A percentile compares a stretch with the other conserved stretches of the same genome.
These are phyloP conservation scores for Lentinus brumalis DNA, from an alignment of 768 basidiomycete species.

Conservation along the genomic window DNA sequence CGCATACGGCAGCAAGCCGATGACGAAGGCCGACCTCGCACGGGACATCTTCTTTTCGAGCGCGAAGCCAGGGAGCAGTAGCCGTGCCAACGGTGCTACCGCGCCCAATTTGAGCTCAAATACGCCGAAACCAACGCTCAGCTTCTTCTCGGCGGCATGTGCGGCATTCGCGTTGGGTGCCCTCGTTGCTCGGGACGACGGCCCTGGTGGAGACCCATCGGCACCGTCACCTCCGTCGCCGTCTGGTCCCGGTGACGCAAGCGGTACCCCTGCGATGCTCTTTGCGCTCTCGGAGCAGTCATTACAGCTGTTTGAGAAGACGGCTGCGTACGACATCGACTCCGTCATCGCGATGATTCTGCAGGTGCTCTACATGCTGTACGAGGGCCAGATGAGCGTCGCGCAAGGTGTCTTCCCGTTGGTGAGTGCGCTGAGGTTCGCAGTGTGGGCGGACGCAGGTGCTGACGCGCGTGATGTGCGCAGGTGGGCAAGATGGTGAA, in stretches of 20 bases:
- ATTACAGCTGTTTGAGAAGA: constrained; percentile 44
- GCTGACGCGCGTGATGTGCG: not conserved
- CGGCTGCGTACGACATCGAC: constrained; percentile 52
- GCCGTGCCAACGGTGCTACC: constrained; percentile 16
- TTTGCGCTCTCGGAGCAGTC: constrained; percentile 53
- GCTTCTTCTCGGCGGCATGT: constrained; percentile 61
- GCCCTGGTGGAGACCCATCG: not conserved
- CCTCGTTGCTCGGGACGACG: constrained; percentile 30
- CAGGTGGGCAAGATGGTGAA: constrained; percentile 74
- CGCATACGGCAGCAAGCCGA: constrained; percentile 13
- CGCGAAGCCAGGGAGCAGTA: constrained; percentile 5
- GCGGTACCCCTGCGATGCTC: constrained; percentile 38
- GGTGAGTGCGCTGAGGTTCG: constrained; percentile 32
- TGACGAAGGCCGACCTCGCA: constrained; percentile 26
- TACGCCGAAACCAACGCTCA: constrained; percentile 38
- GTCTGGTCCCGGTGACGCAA: constrained; percentile 9
- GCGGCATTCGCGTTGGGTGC: constrained; percentile 64
- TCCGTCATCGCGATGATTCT: constrained; percentile 60
- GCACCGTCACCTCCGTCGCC: constrained; percentile 12
- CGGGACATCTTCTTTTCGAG: constrained; percentile 26
- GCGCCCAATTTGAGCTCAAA: not conserved
- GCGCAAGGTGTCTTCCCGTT: constrained; percentile 44
- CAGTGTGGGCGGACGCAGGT: not conserved
- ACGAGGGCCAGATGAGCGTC: constrained; percentile 50
- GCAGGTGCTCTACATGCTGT: constrained; percentile 54